Evolutionary conservation across 1,284 basidiomycete genomes (phyloP).

Genomic region (Ceratobasidium sp.): DNA sequence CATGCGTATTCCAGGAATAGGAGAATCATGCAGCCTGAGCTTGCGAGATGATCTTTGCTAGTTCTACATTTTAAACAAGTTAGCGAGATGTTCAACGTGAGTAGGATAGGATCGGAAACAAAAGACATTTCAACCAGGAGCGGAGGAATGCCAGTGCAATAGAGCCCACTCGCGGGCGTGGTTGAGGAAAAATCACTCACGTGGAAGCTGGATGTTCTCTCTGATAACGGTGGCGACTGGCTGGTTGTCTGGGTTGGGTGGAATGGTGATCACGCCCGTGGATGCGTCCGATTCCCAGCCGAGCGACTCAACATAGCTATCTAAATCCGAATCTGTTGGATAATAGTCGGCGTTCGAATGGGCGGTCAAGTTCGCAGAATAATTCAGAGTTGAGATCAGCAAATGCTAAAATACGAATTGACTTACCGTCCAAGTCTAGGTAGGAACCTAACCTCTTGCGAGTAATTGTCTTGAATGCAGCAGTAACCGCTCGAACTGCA

Average conservation of each 20-base stretch:
- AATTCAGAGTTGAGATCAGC: conserved; percentile 45
- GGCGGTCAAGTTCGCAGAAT: conserved; percentile 30
- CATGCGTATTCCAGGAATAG: not conserved
- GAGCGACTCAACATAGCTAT: conserved; percentile 68
- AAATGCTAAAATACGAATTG: conserved; percentile 43
- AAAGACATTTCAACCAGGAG: not conserved
- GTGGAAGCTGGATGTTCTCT: conserved; percentile 86
- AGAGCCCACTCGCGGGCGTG: no score
- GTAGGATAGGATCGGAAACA: not conserved
- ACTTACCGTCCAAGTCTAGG: conserved; percentile 69
- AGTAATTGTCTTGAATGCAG: conserved; percentile 79
- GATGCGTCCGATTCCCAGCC: conserved; percentile 76
- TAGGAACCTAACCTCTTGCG: conserved; percentile 73
- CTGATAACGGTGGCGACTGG: conserved; percentile 93
- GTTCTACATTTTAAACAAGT: conserved; percentile 59
- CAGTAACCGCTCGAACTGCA: conserved; percentile 75
- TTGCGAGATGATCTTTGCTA: conserved; percentile 83
- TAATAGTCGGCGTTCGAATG: conserved; percentile 46
- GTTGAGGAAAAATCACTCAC: conserved; percentile 58
- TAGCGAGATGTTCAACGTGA: not conserved
- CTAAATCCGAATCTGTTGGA: conserved; percentile 64
- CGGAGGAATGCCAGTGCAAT: no score
- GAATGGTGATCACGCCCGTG: conserved; percentile 70
- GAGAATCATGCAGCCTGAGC: conserved; percentile 48
- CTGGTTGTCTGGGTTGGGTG: conserved; percentile 92